Percentiles rank a stretch among this genome's conserved stretches.
phyloP scores from a whole-genome alignment of 305 asterid genomes.

The Fraxinus dipetala region DNA sequence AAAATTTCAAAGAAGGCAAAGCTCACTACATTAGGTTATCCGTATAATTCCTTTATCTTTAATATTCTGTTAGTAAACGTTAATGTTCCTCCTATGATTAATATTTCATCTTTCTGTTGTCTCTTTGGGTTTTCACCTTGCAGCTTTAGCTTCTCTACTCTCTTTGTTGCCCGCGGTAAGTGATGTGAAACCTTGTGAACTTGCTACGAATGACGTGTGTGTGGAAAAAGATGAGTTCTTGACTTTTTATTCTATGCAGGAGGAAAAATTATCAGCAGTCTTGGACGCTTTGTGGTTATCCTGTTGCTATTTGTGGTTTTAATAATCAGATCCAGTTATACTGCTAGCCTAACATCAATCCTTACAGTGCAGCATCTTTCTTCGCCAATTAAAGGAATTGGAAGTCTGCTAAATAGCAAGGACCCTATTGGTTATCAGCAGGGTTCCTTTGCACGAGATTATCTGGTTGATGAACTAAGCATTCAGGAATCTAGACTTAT shows the following conservation, averaged over 20 bases:
- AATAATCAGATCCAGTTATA: conserved; percentile 56
- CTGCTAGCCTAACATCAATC: conserved; percentile 64
- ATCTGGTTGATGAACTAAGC: conserved; percentile 44
- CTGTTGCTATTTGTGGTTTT: conserved; percentile 63
- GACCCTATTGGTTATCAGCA: conserved; percentile 56
- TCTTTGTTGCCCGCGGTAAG: conserved; percentile 55
- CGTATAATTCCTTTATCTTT: neutral
- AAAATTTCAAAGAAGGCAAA: neutral
- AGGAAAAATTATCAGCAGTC: conserved; percentile 46
- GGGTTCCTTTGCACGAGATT: conserved; percentile 55
- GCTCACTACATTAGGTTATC: neutral
- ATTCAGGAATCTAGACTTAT: conserved; percentile 50
- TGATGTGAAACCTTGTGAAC: conserved; percentile 11
- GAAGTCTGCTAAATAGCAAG: conserved; percentile 31
- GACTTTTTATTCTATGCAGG: conserved; percentile 37
- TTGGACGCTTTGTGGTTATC: conserved; percentile 50
- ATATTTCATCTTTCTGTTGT: neutral
- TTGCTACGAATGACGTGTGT: neutral
- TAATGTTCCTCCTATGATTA: neutral
- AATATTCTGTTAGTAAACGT: neutral
- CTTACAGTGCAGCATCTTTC: conserved; percentile 61
- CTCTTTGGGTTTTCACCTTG: conserved; percentile 15
- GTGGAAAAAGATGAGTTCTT: neutral
- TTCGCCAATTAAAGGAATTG: conserved; percentile 55
- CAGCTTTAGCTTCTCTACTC: conserved; percentile 61